Conservation (phyloP, 78 protist species). For the Dictyostelium purpureum region DNA sequence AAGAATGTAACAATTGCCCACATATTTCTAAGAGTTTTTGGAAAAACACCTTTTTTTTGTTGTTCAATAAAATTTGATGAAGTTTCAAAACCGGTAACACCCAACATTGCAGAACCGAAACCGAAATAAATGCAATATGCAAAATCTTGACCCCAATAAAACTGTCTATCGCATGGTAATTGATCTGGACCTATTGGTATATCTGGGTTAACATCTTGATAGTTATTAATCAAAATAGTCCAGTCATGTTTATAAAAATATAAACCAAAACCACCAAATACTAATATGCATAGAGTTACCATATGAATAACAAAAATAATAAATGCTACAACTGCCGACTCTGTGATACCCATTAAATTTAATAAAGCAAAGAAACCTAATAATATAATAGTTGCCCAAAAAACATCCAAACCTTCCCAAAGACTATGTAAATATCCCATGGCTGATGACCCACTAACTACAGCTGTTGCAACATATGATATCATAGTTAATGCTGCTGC, state of each 20-base stretch:
- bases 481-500: conserved; percentile 90
- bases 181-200: background rate
- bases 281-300: conserved; percentile 63
- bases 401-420: background rate
- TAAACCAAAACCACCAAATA: conserved; percentile 53
- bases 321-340: conserved; percentile 86
- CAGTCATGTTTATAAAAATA: background rate
- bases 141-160: conserved; percentile 15
- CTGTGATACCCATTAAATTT: conserved; percentile 79
- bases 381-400: conserved; percentile 64
- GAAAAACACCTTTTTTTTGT: conserved; percentile 88
- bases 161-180: background rate
- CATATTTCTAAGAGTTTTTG: conserved; percentile 89
- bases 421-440: conserved; percentile 54
- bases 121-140: conserved; percentile 84
- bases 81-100: conserved; percentile 93
- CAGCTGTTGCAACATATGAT: conserved; percentile 90
- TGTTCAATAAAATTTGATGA: conserved; percentile 92
- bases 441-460: conserved; percentile 79
- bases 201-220: background rate
- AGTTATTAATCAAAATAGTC: background rate
- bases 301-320: conserved; percentile 84
- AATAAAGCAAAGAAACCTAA: conserved; percentile 75
- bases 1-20: conserved; percentile 83
- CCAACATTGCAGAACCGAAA: conserved; percentile 90